Evolutionary conservation across 371 early-diverging fungal species (phyloP).

Genomic region (Basidiobolus meristosporus): DNA sequence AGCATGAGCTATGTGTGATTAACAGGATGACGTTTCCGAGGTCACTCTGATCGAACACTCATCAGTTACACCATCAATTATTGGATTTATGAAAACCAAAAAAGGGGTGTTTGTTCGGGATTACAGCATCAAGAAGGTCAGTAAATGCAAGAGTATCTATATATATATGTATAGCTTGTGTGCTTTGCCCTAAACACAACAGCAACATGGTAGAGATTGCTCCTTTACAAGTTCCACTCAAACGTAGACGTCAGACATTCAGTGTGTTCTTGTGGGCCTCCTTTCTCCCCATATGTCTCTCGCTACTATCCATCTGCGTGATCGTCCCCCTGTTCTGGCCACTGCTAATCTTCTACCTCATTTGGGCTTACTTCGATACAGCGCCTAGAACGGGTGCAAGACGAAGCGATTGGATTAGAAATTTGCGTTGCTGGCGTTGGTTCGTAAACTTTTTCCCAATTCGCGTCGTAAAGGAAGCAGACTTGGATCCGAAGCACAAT

Average conservation of each 20-base stretch:
- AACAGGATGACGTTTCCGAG: no score
- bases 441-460: slow-evolving; percentile 66
- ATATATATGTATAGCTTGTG: no score
- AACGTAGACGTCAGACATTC: slow-evolving; percentile 49
- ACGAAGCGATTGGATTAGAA: slow-evolving; percentile 29
- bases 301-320: slow-evolving; percentile 17
- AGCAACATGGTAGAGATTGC: slow-evolving; percentile 20
- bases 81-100: no score
- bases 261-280: slow-evolving; percentile 36
- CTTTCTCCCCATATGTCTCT: slow-evolving; percentile 26
- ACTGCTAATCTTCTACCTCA: slow-evolving; percentile 35
- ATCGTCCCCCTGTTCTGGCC: slow-evolving; percentile 32
- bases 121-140: no score
- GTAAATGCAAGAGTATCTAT: no score
- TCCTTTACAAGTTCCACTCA: slow-evolving; percentile 48
- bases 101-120: no score
- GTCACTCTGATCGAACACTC: no score
- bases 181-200: no score
- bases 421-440: slow-evolving; percentile 38
- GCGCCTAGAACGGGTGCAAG: slow-evolving; percentile 53
- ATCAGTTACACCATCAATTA: no score
- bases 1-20: no score
- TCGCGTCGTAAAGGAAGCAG: slow-evolving; percentile 16
- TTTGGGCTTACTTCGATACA: slow-evolving; percentile 30
- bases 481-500: slow-evolving; percentile 47